Percentiles rank a stretch among this genome's conserved stretches.
phyloP scores from a whole-genome alignment of 371 early-diverging fungal genomes.

The Mortierella sp. region DNA sequence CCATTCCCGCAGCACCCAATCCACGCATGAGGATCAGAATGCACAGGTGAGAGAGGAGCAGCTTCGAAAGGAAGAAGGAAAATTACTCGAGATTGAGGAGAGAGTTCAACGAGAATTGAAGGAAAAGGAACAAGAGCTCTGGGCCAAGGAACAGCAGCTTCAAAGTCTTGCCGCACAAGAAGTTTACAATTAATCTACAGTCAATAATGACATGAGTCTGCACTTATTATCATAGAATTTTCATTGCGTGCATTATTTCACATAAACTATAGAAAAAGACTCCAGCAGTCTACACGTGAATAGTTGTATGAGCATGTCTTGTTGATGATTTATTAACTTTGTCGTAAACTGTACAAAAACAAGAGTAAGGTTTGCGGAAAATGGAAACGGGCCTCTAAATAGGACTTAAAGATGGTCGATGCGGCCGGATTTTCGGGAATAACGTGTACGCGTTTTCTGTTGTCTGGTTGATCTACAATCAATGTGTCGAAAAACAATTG shows the following conservation, averaged over 20 bases:
- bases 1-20: constrained; percentile 39
- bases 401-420: constrained; percentile 27
- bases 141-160: constrained; percentile 47
- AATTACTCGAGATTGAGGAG: constrained; percentile 46
- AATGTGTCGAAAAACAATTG: constrained; percentile 1
- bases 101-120: constrained; percentile 41
- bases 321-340: no score
- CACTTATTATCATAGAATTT: no score
- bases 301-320: no score
- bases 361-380: not conserved
- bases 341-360: no score
- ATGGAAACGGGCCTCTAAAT: not conserved
- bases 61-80: constrained; percentile 73
- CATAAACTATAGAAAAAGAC: no score
- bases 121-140: constrained; percentile 42
- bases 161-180: constrained; percentile 22
- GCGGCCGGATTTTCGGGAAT: constrained; percentile 57
- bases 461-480: constrained; percentile 54
- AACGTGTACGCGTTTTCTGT: constrained; percentile 62
- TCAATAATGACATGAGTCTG: no score
- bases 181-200: no score
- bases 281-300: no score
- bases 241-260: no score
- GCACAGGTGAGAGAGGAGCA: constrained; percentile 72
- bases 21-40: constrained; percentile 55